Evolutionary conservation across 2,329 filamentous ascomycete species (phyloP), one percentile per base, ranked within the genome.

Genomic region (Lachnellula hyalina): DNA sequence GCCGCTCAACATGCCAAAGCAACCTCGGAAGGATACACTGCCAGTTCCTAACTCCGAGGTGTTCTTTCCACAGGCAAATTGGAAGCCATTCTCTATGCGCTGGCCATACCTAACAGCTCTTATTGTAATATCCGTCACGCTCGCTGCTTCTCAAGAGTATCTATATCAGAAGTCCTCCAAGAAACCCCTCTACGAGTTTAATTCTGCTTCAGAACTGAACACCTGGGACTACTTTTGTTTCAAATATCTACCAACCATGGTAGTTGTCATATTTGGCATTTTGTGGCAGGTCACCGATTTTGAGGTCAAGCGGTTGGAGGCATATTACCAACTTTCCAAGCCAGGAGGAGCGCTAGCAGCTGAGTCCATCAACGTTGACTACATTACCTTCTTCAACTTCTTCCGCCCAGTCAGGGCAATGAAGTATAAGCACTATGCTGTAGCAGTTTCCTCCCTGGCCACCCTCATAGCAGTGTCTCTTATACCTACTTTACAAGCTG

Each of bases 371-470:
- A 90, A 89, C 59, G 85, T 65, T 8, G 63, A 66, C 51, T 90
- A 90, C 56, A 77, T 88, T 45, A 89, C 86, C 5, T 79, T 82
- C 61, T 81, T 86, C 71, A 84, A 79, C 63, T 82, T 87, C 63
- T 70, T 86, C 40, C 77, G 85, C 2, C 87, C 87, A 0, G 69
- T 89, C 4, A 75, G 79, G 46, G 86, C 86, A 1, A 64, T 89
- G 2, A 75, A 74, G 56, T 78, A 81, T 59, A 77, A 76, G 45
- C 87, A 90, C 63, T 87, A 84, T 65, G 85, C 86, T 0, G 86
- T 90, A 5, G 80, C 80, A 0, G 73, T 85, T 14, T 88, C 84
- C 0, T 87, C 85, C 0, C 60, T 87, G 5, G 81, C 82, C 0
- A 84, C 84, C 1, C 70, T 86, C 4, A 71, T 90, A 47, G 84